Base-by-base conservation (phyloP, 1,284 basidiomycete genomes). In the Lignosus rhinocerotis region DNA sequence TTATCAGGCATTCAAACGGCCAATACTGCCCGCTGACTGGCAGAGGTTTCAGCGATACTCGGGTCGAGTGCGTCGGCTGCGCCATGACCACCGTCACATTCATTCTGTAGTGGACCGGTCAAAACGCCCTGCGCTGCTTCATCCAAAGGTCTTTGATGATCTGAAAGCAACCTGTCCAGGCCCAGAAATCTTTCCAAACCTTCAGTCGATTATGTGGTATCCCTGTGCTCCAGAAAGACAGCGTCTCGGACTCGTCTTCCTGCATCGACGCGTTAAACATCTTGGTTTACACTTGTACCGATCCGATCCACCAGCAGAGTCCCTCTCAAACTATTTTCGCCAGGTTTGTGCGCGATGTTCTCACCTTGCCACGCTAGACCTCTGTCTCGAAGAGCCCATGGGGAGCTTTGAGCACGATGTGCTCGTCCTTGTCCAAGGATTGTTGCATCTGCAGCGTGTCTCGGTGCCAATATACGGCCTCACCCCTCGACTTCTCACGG, bases 181-280 rank as follows among this genome's bases (percentile, higher is more conserved):
- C 8, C 64, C 80, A n/a, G 74, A 77, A 38, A 76, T 87, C 30
- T 69, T 87, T 19, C 85, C 86, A 12, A 81, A 81, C 63, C 73
- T 85, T 57, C 79, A 79, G 34, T 75, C 76, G 0, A 69, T 87
- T 8, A 68, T 75, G 1, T 82, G 79, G 78, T 57, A 70, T 32
- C 68, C 70, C 6, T 52, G 51, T 32, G 54, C 41, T 31, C 34
- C 64, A 5, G 62, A 60, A 1, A 59, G 65, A 30, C 72, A 74
- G 61, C 66, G 71, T 7, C 66, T 71, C 31, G 70, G 72, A 25
- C 63, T 75, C 21, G 19, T 73, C 1, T 80, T 80, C 63, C 73
- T 80, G 66, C 79, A 80, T 51, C 63, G 66, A 30, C 67, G 69
- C 52, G 63, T 82, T 17, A 70, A 60, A 43, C 65, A 72, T 38